A percentile compares a stretch with the other conserved stretches of the same genome.
Evolutionary conservation across 139 green algal species (phyloP).

Genomic region (Ostreobium quekettii): DNA sequence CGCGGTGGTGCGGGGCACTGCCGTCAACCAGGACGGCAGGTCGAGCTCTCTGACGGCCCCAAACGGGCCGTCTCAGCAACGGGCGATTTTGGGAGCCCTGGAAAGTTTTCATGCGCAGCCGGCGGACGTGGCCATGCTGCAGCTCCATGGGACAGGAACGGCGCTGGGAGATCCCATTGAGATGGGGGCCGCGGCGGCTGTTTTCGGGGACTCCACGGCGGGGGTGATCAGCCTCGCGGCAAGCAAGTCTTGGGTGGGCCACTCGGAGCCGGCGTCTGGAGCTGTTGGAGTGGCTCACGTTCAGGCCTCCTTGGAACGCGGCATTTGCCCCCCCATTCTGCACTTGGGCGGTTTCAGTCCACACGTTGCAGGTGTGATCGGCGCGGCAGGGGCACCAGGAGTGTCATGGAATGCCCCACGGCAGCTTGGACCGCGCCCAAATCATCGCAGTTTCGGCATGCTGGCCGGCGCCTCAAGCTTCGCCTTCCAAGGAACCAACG

Average conservation of each 20-base stretch:
- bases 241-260: conserved; percentile 60
- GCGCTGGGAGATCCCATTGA: conserved; percentile 79
- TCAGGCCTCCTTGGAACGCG: not conserved
- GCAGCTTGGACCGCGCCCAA: not conserved
- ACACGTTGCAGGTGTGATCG: conserved; percentile 39
- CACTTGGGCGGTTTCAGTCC: conserved; percentile 55
- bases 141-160: conserved; percentile 62
- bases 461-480: conserved; percentile 35
- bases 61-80: conserved; percentile 76
- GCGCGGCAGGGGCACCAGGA: not conserved
- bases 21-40: conserved; percentile 68
- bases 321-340: conserved; percentile 25
- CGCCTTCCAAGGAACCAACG: conserved; percentile 68
- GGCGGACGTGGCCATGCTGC: conserved; percentile 25
- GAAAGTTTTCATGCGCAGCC: not conserved
- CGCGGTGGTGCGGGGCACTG: conserved; percentile 28
- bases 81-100: conserved; percentile 55
- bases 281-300: conserved; percentile 54
- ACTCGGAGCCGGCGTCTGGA: conserved; percentile 67
- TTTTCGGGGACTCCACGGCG: conserved; percentile 13
- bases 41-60: conserved; percentile 75
- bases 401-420: not conserved
- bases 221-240: conserved; percentile 42
- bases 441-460: not conserved
- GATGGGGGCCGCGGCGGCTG: conserved; percentile 38